phyloP scores from a whole-genome alignment of 1,139 yeast genomes.

The Kurtzmaniella quercitrusa region DNA sequence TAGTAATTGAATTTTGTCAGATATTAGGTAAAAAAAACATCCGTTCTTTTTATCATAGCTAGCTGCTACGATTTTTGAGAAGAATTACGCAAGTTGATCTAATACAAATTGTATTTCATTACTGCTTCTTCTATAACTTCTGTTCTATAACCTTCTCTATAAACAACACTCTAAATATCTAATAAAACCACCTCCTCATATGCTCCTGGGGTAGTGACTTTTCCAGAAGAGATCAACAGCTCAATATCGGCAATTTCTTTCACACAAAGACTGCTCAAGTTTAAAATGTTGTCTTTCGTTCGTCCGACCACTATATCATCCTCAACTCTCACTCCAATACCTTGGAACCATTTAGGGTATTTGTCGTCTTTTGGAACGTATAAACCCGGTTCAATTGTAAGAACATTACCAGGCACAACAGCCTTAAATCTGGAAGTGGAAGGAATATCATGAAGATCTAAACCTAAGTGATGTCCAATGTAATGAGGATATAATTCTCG shows the following conservation, averaged over 20 bases:
- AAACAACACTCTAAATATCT: slow-evolving; percentile 23
- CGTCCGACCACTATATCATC: slow-evolving; percentile 83
- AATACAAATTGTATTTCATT: no score
- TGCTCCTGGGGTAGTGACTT: slow-evolving; percentile 44
- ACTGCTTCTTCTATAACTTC: no score
- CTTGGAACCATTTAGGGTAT: slow-evolving; percentile 80
- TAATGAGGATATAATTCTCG: slow-evolving; percentile 81
- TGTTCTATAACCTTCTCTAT: not conserved
- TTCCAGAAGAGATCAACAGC: slow-evolving; percentile 51
- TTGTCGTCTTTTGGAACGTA: slow-evolving; percentile 68
- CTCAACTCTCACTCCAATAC: slow-evolving; percentile 92
- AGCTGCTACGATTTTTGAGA: no score
- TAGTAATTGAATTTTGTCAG: not conserved
- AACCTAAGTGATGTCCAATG: slow-evolving; percentile 91
- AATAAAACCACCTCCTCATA: slow-evolving; percentile 46
- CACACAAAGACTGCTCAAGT: slow-evolving; percentile 73
- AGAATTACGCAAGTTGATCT: no score
- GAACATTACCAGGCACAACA: slow-evolving; percentile 62
- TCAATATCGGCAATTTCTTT: slow-evolving; percentile 85
- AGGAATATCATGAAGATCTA: slow-evolving; percentile 88
- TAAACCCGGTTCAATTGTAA: slow-evolving; percentile 93
- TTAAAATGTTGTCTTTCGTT: slow-evolving; percentile 47
- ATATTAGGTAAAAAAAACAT: not conserved
- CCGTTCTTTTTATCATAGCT: not conserved
- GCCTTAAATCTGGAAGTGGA: slow-evolving; percentile 49